Base-by-base conservation (phyloP, 495 filamentous ascomycete genomes). In the Penicillium flavigenum region DNA sequence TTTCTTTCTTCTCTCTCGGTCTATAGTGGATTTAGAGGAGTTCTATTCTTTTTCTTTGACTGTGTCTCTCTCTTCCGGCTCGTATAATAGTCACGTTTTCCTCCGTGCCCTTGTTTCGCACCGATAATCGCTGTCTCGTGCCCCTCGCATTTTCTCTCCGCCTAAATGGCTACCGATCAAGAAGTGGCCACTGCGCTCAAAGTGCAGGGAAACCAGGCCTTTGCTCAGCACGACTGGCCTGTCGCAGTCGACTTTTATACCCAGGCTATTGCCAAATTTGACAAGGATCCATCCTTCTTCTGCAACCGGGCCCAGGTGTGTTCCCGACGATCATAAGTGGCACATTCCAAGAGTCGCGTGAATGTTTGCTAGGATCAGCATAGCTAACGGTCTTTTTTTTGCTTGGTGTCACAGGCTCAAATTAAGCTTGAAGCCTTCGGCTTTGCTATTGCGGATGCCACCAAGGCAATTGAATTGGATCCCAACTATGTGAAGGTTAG, bases 381-480 rank as follows among this genome's bases (percentile, higher is more conserved):
- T 41, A 19, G 57, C 50, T 56, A 41, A 49, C 24, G 4, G 11
- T 32, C 31, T 31, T 17, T 4, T 4, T 12, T 41, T 27, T 43
- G 39, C 12, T 69, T 31, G 27, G 45, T 47, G 51, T 29, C 31
- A 41, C 19, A 96, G 90, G 88, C 90, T 53, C 83, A 99, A 69
- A 91, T 97, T 71, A 98, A 97, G 79, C 85, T 92, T 51, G 94
- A 99, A 75, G 81, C 92, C 26, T 96, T 91, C 72, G 94, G 94
- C 14, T 92, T 90, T 72, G 92, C 94, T 10, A 88, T 97, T 59
- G 79, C 87, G 24, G 94, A 99, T 76, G 95, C 94, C 26, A 88
- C 88, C n/a, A 92, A 89, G 73, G 93, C 95, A 19, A 86, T 97
- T 64, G 92, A 96, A 66, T 78, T 98, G 47, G 90, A 98, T 67